Evolutionary conservation across 495 filamentous ascomycete species (phyloP).

Genomic region (Penicillium malachiteum): DNA sequence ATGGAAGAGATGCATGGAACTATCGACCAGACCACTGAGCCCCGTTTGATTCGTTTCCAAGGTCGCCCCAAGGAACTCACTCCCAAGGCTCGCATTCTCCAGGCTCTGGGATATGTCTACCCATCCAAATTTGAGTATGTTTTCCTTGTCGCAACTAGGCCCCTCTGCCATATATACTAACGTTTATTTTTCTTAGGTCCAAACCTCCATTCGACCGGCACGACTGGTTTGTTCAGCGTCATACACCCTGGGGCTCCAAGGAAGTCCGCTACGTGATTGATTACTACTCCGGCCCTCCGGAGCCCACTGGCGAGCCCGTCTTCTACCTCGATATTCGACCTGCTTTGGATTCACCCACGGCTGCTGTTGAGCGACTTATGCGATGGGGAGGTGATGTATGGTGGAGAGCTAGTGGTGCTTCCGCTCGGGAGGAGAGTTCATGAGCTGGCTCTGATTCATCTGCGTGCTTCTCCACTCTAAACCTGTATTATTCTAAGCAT

Average conservation of each 20-base stretch:
- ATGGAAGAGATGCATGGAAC: constrained; percentile 40
- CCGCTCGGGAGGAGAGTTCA: constrained; percentile 41
- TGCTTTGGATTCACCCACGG: constrained; percentile 78
- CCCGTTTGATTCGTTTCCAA: constrained; percentile 80
- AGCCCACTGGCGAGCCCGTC: constrained; percentile 87
- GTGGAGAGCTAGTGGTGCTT: constrained; percentile 82
- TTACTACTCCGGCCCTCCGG: constrained; percentile 86
- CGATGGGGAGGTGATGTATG: constrained; percentile 93
- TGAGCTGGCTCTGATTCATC: constrained; percentile 9
- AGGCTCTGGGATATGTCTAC: constrained; percentile 72
- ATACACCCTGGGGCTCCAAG: constrained; percentile 56
- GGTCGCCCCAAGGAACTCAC: constrained; percentile 85
- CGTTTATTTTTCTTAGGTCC: constrained; percentile 42
- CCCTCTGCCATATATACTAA: constrained; percentile 11
- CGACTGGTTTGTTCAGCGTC: constrained; percentile 88
- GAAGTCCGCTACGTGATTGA: constrained; percentile 97
- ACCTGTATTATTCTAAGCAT: constrained; percentile 26
- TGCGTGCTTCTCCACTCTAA: constrained; percentile 29
- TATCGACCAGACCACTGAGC: constrained; percentile 46
- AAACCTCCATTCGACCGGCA: constrained; percentile 96
- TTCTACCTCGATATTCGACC: constrained; percentile 98
- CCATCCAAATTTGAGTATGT: constrained; percentile 75
- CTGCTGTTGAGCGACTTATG: constrained; percentile 77
- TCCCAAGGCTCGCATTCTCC: constrained; percentile 81
- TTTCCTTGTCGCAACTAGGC: background rate